A percentile compares a stretch with the other conserved stretches of the same genome.
Evolutionary conservation across 1,284 basidiomycete genomes (phyloP).

Genomic region (Pascua guehoae): DNA sequence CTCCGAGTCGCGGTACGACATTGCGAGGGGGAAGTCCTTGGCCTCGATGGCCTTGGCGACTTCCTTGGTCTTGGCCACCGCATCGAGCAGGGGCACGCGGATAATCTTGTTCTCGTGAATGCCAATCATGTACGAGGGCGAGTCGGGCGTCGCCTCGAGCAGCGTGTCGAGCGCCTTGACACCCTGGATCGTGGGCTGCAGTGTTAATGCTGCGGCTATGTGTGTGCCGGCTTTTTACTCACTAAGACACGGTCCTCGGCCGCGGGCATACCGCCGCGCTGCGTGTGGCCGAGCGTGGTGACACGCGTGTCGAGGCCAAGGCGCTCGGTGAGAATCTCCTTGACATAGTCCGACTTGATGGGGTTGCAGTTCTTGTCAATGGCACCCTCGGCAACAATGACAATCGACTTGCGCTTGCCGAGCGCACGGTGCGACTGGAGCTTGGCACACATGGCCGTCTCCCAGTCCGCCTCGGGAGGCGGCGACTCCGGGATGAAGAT

Average conservation of each 20-base stretch:
- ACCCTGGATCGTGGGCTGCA: conserved; percentile 86
- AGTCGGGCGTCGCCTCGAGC: conserved; percentile 80
- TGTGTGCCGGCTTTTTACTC: conserved; percentile 26
- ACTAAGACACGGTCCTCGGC: conserved; percentile 90
- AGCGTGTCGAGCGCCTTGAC: conserved; percentile 89
- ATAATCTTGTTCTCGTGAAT: conserved; percentile 93
- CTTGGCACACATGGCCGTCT: conserved; percentile 84
- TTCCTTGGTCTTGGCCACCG: conserved; percentile 82
- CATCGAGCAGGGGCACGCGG: conserved; percentile 84
- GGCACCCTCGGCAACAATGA: conserved; percentile 96
- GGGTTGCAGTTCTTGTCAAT: conserved; percentile 82
- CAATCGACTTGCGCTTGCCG: conserved; percentile 96
- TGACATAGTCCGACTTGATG: conserved; percentile 86
- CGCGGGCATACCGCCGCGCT: conserved; percentile 88
- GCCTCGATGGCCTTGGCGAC: conserved; percentile 77
- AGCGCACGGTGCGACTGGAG: conserved; percentile 84
- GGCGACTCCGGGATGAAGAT: conserved; percentile 95
- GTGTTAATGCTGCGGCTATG: not conserved
- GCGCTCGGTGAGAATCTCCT: conserved; percentile 77
- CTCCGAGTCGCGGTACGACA: conserved; percentile 85
- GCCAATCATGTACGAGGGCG: conserved; percentile 97
- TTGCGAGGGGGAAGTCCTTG: conserved; percentile 82
- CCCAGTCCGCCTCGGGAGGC: conserved; percentile 75
- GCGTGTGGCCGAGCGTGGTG: conserved; percentile 96
- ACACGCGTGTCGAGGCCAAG: conserved; percentile 93